A percentile compares a stretch with the other conserved stretches of the same genome.
Evolutionary conservation across 257 asterid genomes (phyloP).

Genomic region (Capsicum baccatum): DNA sequence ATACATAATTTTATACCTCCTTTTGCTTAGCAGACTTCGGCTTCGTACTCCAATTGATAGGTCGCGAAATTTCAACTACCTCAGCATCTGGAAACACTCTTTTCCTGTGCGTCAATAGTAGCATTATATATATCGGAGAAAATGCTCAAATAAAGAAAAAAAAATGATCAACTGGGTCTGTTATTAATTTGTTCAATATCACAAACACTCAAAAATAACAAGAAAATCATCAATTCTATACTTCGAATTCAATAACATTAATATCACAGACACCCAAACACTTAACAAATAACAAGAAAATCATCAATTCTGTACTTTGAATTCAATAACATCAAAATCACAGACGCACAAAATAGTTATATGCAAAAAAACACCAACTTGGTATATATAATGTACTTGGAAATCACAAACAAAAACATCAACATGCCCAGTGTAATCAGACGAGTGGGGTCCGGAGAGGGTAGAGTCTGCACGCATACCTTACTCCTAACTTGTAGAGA

Average conservation of each 20-base stretch:
- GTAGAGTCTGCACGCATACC: too few species aligned
- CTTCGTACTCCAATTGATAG: conserved; percentile 44
- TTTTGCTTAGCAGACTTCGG: conserved; percentile 50
- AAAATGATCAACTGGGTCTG: not conserved
- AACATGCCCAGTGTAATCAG: too few species aligned
- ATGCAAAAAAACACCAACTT: not conserved
- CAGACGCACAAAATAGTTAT: not conserved
- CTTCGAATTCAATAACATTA: not conserved
- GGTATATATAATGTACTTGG: not conserved
- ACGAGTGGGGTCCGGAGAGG: too few species aligned
- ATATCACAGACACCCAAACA: not conserved
- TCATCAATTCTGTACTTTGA: not conserved
- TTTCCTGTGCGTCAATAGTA: conserved; percentile 57
- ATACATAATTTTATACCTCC: conserved; percentile 49
- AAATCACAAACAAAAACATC: not conserved
- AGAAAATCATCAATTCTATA: not conserved
- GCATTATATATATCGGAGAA: not conserved
- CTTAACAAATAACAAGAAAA: not conserved
- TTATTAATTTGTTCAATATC: not conserved
- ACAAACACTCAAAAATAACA: not conserved
- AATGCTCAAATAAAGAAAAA: not conserved
- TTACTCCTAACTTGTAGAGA: too few species aligned
- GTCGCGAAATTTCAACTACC: conserved; percentile 61
- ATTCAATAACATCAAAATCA: not conserved
- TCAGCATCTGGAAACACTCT: conserved; percentile 65